Conservation (phyloP, 352 stramenopile species). For the Elongisporangium undulatum region DNA sequence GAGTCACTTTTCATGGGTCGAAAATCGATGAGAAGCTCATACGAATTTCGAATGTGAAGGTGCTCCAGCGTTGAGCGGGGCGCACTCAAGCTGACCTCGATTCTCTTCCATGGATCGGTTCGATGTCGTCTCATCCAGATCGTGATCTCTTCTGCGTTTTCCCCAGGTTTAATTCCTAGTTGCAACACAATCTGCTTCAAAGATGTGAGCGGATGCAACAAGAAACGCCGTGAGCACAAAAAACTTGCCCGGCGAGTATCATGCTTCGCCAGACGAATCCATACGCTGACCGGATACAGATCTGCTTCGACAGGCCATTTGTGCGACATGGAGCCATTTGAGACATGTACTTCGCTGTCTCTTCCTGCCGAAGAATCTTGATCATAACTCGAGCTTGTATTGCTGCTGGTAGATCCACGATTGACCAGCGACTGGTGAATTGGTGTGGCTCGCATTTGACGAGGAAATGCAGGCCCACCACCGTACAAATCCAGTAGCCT, state of each 20-base stretch:
- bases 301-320: slow-evolving; percentile 23
- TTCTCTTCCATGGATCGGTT: slow-evolving; percentile 47
- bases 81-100: slow-evolving; percentile 50
- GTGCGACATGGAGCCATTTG: not conserved
- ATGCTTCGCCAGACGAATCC: slow-evolving; percentile 51
- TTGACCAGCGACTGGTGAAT: not conserved
- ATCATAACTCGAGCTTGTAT: not conserved
- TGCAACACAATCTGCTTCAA: slow-evolving; percentile 58
- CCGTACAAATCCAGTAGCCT: slow-evolving; percentile 49
- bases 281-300: slow-evolving; percentile 49
- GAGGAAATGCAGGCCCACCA: slow-evolving; percentile 48
- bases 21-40: slow-evolving; percentile 73
- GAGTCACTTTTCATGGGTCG: slow-evolving; percentile 30
- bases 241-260: slow-evolving; percentile 53
- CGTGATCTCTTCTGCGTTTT: slow-evolving; percentile 51
- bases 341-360: slow-evolving; percentile 3
- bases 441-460: slow-evolving; percentile 23
- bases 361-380: slow-evolving; percentile 4
- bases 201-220: slow-evolving; percentile 29
- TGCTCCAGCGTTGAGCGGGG: slow-evolving; percentile 29
- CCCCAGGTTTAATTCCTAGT: slow-evolving; percentile 41
- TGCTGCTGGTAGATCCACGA: slow-evolving; percentile 5
- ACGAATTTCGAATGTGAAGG: slow-evolving; percentile 36
- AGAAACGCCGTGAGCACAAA: slow-evolving; percentile 45
- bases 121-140: slow-evolving; percentile 61